phyloP scores from a whole-genome alignment of 1,139 yeast genomes.

The Geotrichum restrictum region DNA sequence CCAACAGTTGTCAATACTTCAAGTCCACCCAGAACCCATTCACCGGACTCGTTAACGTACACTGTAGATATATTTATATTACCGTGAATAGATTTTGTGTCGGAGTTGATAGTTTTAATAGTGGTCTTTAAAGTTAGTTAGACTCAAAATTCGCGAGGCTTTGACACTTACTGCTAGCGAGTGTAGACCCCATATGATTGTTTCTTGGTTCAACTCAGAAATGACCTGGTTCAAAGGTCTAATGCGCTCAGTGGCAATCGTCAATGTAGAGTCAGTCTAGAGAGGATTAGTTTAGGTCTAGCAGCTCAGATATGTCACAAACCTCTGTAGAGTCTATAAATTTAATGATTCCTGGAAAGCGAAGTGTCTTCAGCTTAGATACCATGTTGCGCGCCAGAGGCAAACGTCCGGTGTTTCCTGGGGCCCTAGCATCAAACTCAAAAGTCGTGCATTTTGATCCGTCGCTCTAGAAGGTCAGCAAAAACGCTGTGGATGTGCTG shows the following conservation, averaged over 20 bases:
- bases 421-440: conserved; percentile 53
- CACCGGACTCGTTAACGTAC: conserved; percentile 65
- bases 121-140: conserved; percentile 39
- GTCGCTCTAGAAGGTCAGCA: conserved; percentile 36
- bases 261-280: conserved; percentile 54
- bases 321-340: conserved; percentile 63
- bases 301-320: not conserved
- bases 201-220: conserved; percentile 33
- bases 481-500: not conserved
- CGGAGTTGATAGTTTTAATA: conserved; percentile 57
- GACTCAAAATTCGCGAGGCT: not conserved
- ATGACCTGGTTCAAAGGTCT: conserved; percentile 47
- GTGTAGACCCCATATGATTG: conserved; percentile 57
- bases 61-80: conserved; percentile 56
- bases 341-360: conserved; percentile 72
- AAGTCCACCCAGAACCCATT: conserved; percentile 82
- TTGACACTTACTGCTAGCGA: conserved; percentile 23
- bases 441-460: conserved; percentile 51
- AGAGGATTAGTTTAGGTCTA: not conserved
- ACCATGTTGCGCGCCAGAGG: conserved; percentile 61
- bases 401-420: conserved; percentile 39
- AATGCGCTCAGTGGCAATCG: conserved; percentile 74
- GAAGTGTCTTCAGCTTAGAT: conserved; percentile 60
- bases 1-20: conserved; percentile 54
- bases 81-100: conserved; percentile 59